phyloP scores from a whole-genome alignment of 805 yeast species.

The Nakazawaea ambrosiae region DNA sequence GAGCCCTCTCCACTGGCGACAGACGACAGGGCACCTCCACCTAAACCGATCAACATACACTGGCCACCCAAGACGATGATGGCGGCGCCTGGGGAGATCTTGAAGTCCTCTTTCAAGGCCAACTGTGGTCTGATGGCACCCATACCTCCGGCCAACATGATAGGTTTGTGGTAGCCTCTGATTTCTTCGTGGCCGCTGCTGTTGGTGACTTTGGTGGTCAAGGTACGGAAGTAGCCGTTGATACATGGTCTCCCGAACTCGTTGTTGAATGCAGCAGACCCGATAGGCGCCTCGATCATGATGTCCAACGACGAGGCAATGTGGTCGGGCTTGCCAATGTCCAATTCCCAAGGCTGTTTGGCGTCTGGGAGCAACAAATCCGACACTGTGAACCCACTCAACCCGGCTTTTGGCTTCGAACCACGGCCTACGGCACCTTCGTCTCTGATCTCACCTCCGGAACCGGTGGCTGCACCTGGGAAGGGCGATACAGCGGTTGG shows the following conservation, averaged over 20 bases:
- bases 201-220: constrained; percentile 71
- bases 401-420: constrained; percentile 93
- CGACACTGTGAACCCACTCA: constrained; percentile 87
- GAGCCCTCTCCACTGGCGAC: constrained; percentile 95
- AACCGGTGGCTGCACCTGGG: constrained; percentile 99
- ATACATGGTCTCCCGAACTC: constrained; percentile 99
- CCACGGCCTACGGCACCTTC: constrained; percentile 99
- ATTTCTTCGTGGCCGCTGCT: constrained; percentile 59
- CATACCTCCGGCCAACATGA: constrained; percentile 99
- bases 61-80: constrained; percentile 96
- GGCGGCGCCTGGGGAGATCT: constrained; percentile 86
- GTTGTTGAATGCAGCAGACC: constrained; percentile 96
- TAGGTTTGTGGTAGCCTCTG: constrained; percentile 98
- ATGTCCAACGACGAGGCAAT: constrained; percentile 90
- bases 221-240: constrained; percentile 92
- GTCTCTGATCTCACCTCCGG: constrained; percentile 99
- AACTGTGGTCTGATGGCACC: constrained; percentile 94
- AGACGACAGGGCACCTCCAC: constrained; percentile 99
- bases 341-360: constrained; percentile 92
- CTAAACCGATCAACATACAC: constrained; percentile 95
- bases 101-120: constrained; percentile 72
- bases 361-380: constrained; percentile 82
- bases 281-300: constrained; percentile 96
- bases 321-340: constrained; percentile 86
- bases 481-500: constrained; percentile 99